Evolutionary conservation across 2,329 filamentous ascomycete species (phyloP), one percentile per base, ranked within the genome.

Genomic region (Botrytis deweyae): DNA sequence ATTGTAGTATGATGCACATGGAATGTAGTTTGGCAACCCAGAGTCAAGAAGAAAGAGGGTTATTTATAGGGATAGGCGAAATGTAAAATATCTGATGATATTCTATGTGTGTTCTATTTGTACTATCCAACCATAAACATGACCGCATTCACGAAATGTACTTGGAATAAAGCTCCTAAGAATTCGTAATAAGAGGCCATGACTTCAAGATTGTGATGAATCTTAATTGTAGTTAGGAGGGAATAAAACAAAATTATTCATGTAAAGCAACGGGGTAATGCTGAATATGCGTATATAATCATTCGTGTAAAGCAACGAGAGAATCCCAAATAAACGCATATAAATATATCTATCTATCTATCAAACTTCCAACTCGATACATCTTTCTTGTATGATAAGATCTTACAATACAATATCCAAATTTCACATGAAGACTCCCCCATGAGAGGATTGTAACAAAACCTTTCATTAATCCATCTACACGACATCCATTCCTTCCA

Each of bases 401-500:
- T 14, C 25, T 52, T n/a, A 52, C 25, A 14, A n/a, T 7, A n/a
- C 49, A n/a, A n/a, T 6, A 14, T 14, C n/a, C 9, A n/a, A 10
- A 52, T 52, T 52, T 3, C 12, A 52, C 22, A n/a, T n/a, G 2
- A 5, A 52, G 49, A 52, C 49, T n/a, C n/a, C 10, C 4, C 6
- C 7, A 6, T 25, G 12, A n/a, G 2, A 14, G 4, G 12, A 14
- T n/a, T 25, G 1, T 0, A n/a, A n/a, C 1, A 52, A 52, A 1
- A 52, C 10, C 25, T 6, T 52, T 52, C 49, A n/a, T 52, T n/a
- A 2, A 52, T 2, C 25, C 2, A 6, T n/a, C 49, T 14, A 12
- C 25, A 52, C 25, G 25, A n/a, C 6, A n/a, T n/a, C 25, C 14
- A n/a, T 52, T 25, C 12, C 2, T n/a, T 12, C 14, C 25, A n/a